Evolutionary conservation across 805 yeast species (phyloP).

Genomic region (Nakazawaea holstii): DNA sequence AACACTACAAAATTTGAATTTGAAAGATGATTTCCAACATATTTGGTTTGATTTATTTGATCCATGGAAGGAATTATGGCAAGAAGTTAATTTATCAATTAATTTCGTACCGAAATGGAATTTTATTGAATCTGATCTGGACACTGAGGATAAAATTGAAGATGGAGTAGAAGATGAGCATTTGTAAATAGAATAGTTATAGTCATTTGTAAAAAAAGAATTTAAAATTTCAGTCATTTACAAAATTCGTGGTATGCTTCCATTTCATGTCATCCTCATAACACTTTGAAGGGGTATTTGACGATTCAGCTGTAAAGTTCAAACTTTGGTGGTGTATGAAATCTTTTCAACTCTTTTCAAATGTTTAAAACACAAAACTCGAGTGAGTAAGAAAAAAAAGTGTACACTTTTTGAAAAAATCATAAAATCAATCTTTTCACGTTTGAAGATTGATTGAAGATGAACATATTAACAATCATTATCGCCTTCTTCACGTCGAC

Average conservation of each 20-base stretch:
- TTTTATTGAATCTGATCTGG: background rate
- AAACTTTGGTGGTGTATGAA: too few species aligned
- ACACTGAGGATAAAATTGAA: background rate
- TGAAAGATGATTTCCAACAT: slow-evolving; percentile 5
- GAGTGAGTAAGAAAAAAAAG: too few species aligned
- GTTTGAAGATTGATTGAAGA: too few species aligned
- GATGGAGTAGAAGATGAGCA: background rate
- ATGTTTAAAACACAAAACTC: too few species aligned
- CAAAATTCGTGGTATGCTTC: too few species aligned
- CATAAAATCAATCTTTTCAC: too few species aligned
- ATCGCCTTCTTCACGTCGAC: slow-evolving; percentile 8
- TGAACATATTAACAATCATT: background rate
- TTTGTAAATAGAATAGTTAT: background rate
- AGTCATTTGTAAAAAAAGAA: too few species aligned
- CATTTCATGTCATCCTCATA: too few species aligned
- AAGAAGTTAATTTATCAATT: slow-evolving; percentile 4
- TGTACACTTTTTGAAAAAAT: background rate
- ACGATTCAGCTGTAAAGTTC: too few species aligned
- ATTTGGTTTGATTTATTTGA: slow-evolving; percentile 10
- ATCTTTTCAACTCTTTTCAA: too few species aligned
- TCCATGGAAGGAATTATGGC: slow-evolving; percentile 12
- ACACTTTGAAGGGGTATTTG: too few species aligned
- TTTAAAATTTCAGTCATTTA: too few species aligned
- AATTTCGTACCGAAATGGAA: slow-evolving; percentile 10
- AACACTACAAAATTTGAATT: background rate